These are phyloP conservation scores for Leccinum rimulosum DNA, from an alignment of 768 basidiomycete species.

Conservation along the genomic window DNA sequence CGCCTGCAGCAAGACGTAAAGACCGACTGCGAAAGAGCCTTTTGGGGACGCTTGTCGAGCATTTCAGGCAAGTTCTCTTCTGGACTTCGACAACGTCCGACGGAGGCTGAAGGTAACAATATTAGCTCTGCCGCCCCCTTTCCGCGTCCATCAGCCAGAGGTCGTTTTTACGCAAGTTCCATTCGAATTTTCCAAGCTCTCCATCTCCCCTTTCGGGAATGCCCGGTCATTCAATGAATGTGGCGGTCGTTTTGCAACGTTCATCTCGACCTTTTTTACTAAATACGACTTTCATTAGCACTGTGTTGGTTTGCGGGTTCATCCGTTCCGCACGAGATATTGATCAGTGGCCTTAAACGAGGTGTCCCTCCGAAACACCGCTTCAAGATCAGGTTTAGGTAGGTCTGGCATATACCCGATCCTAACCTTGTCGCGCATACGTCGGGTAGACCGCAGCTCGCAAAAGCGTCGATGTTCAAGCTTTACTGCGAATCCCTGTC, in stretches of 20 bases:
- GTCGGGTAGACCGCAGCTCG: conserved; percentile 46
- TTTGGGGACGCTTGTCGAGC: conserved; percentile 53
- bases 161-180: conserved; percentile 57
- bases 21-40: conserved; percentile 67
- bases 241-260: conserved; percentile 27
- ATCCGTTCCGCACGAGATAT: conserved; percentile 47
- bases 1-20: conserved; percentile 39
- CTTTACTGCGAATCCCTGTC: conserved; percentile 37
- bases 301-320: conserved; percentile 67
- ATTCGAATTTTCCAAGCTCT: conserved; percentile 55
- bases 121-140: conserved; percentile 48
- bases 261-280: neutral
- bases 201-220: conserved; percentile 34
- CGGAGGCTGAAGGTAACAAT: neutral
- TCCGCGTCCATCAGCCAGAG: conserved; percentile 45
- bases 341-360: conserved; percentile 79
- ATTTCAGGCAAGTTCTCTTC: conserved; percentile 36
- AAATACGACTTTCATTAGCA: conserved; percentile 39
- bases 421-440: neutral
- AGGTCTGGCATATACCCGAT: conserved; percentile 4
- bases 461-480: conserved; percentile 52
- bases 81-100: neutral
- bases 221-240: conserved; percentile 67
- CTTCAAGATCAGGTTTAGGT: conserved; percentile 62
- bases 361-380: conserved; percentile 74